Base-by-base conservation (phyloP, 1,284 basidiomycete genomes). In the Ustilago crameri region DNA sequence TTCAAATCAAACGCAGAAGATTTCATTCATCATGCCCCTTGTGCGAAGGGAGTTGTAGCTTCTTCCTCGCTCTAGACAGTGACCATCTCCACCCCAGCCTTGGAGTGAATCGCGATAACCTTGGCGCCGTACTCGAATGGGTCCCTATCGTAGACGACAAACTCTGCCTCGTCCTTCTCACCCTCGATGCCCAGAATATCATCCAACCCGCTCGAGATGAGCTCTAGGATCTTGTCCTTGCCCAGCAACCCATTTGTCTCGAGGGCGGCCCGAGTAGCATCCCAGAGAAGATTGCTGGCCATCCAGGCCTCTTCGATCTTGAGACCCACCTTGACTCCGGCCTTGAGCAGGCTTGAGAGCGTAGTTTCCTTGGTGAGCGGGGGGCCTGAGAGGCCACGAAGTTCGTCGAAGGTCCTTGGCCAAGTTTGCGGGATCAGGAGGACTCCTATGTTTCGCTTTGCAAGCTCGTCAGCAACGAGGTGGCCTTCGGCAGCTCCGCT, bases 281-380 rank as follows among this genome's bases (percentile, higher is more conserved):
- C 90, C 81, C 91, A 91, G 7, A 90, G 86, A 18, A 88, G 86
- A 64, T 90, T 90, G n/a, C 88, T 85, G 0, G 88, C 88, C 76
- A 86, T 86, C 88, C 88, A 91, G 37, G 61, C 76, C 27, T 84
- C 83, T n/a, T 85, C 82, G 30, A 90, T 85, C 54, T 90, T 90
- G 42, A 95, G 84, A 0, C 89, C 93, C 44, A 94, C 90, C 0
- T 87, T 89, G 22, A 95, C 90, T 37, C 90, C 90, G 51, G 90
- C 87, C 3, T 85, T 82, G 23, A 90, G 84, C 14, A 95, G 86
- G 48, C 86, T 86, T 9, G 87, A 84, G n/a, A 92, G 85, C 2
- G 89, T 87, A 34, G 88, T 91, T 42, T 90, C 86, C 49, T 87
- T 84, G 12, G 88, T 88, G 9, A 94, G 81, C 1, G 92, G 93